These are phyloP conservation scores for Durio zibethinus DNA, from an alignment of 345 rosid genomes.

Conservation along the genomic window DNA sequence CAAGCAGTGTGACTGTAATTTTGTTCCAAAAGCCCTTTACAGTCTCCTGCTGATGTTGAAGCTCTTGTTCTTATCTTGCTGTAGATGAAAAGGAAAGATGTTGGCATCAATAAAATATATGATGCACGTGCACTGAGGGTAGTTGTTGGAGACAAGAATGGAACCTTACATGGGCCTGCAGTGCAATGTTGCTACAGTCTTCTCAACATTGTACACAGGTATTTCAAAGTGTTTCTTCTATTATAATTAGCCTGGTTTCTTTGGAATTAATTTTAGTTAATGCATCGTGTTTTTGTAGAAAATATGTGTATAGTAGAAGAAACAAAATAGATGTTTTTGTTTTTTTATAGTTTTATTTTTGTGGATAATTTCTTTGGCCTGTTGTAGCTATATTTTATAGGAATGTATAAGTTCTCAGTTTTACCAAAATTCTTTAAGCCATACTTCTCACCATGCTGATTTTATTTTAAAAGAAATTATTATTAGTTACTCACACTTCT, in stretches of 20 bases:
- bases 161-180: slow-evolving; percentile 69
- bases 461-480: background rate
- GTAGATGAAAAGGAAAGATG: slow-evolving; percentile 75
- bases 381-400: background rate
- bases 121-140: slow-evolving; percentile 80
- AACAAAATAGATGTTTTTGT: background rate
- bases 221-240: background rate
- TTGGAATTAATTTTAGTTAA: background rate
- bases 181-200: slow-evolving; percentile 69
- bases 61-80: background rate
- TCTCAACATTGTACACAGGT: slow-evolving; percentile 67
- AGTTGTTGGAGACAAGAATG: slow-evolving; percentile 69
- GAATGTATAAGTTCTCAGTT: background rate
- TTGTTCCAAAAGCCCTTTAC: background rate
- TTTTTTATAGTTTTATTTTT: background rate
- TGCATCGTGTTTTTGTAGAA: background rate
- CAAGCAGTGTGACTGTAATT: background rate
- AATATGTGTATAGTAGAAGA: background rate
- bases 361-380: background rate
- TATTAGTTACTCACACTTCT: background rate
- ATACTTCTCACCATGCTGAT: background rate
- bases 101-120: slow-evolving; percentile 53
- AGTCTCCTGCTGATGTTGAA: background rate
- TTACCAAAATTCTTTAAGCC: background rate
- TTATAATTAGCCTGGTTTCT: background rate